Percentiles rank a stretch among this genome's conserved stretches.
These are phyloP conservation scores for Micractinium conductrix DNA, from an alignment of 139 green algal species.

Conservation along the genomic window DNA sequence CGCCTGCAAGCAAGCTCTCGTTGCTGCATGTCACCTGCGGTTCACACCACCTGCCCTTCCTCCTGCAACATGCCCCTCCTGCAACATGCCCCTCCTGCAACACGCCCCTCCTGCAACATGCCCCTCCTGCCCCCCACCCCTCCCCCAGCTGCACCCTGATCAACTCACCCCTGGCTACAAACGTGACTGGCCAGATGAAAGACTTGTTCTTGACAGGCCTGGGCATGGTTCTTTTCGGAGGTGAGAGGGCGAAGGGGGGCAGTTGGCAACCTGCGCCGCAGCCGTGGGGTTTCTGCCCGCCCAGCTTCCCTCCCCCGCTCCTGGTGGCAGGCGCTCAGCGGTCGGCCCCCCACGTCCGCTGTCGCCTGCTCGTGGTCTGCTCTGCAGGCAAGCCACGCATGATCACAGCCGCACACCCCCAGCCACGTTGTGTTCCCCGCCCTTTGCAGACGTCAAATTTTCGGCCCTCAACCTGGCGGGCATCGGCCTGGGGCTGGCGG, in stretches of 20 bases:
- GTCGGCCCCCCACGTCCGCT: neutral
- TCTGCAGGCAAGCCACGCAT: no score
- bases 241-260: no score
- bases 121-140: neutral
- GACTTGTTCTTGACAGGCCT: conserved; percentile 62
- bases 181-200: conserved; percentile 67
- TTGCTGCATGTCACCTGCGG: no score
- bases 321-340: no score
- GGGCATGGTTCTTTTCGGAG: conserved; percentile 61
- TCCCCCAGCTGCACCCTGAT: conserved; percentile 52
- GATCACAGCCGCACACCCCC: neutral
- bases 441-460: conserved; percentile 22
- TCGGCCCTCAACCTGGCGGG: conserved; percentile 20
- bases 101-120: neutral
- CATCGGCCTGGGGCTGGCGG: conserved; percentile 33
- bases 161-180: conserved; percentile 63
- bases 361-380: neutral
- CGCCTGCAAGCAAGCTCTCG: no score
- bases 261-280: no score
- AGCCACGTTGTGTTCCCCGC: neutral
- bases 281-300: no score
- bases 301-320: no score
- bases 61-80: neutral
- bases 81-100: neutral
- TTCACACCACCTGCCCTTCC: neutral